A percentile compares a stretch with the other conserved stretches of the same genome.
Evolutionary conservation across 2,329 filamentous ascomycete species (phyloP).

Genomic region (Albophoma yamanashiensis): DNA sequence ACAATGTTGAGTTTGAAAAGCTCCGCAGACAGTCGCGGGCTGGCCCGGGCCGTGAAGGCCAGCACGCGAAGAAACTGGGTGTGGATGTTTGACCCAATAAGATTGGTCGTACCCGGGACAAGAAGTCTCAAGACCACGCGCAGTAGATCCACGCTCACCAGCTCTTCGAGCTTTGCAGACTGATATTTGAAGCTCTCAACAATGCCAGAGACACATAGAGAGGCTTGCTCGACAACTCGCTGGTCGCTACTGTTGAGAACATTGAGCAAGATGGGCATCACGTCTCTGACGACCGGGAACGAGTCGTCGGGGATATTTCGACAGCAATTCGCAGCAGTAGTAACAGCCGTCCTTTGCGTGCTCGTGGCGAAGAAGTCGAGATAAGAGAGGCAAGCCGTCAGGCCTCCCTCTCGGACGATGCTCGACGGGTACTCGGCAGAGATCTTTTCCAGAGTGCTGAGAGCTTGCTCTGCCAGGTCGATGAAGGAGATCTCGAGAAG

Average conservation of each 20-base stretch:
- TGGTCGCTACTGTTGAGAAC: slow-evolving; percentile 90
- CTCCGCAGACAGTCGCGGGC: slow-evolving; percentile 76
- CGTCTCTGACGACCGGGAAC: slow-evolving; percentile 81
- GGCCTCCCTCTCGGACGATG: slow-evolving; percentile 89
- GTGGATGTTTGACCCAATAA: slow-evolving; percentile 89
- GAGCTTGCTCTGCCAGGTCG: slow-evolving; percentile 89
- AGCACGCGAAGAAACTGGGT: slow-evolving; percentile 91
- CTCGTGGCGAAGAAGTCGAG: slow-evolving; percentile 97
- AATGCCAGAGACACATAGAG: slow-evolving; percentile 87
- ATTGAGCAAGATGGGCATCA: slow-evolving; percentile 90
- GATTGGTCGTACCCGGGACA: slow-evolving; percentile 86
- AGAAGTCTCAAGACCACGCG: slow-evolving; percentile 77
- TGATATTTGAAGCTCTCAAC: slow-evolving; percentile 95
- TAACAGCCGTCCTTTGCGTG: slow-evolving; percentile 92
- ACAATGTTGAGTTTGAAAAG: slow-evolving; percentile 95
- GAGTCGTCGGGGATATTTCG: slow-evolving; percentile 92
- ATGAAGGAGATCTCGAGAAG: slow-evolving; percentile 94
- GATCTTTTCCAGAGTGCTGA: slow-evolving; percentile 96
- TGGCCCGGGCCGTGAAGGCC: slow-evolving; percentile 81
- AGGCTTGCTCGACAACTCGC: slow-evolving; percentile 92
- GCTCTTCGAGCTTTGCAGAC: slow-evolving; percentile 77
- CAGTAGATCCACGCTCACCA: slow-evolving; percentile 81
- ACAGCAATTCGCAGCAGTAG: slow-evolving; percentile 95
- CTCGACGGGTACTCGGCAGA: slow-evolving; percentile 90
- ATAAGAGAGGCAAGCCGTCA: slow-evolving; percentile 92